Conservation (phyloP, 202 grass and related monocot species). For the Sporobolus alterniflorus region DNA sequence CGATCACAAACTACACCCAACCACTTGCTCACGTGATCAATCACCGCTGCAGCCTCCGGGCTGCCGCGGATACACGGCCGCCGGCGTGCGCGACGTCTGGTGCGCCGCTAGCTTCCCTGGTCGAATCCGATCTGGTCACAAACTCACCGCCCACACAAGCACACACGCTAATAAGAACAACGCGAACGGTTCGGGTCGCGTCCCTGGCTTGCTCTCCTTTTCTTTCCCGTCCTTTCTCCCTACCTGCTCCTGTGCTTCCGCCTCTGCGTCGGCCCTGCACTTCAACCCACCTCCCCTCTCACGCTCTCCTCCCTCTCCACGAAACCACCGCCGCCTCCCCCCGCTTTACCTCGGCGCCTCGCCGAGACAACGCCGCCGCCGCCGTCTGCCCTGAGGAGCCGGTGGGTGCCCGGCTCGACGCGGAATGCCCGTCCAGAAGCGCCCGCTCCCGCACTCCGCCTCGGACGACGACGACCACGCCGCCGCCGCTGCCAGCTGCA, state of each 20-base stretch:
- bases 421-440: constrained; percentile 83
- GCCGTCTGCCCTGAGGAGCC: not conserved
- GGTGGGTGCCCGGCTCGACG: not conserved
- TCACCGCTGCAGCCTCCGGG: not conserved
- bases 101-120: constrained; percentile 7
- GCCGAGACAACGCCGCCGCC: constrained; percentile 1
- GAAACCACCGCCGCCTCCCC: constrained; percentile 34
- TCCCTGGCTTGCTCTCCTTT: not conserved
- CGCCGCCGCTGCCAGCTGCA: constrained; percentile 25
- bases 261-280: constrained; percentile 23
- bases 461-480: constrained; percentile 26
- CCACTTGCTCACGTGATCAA: not conserved
- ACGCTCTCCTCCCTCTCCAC: constrained; percentile 45
- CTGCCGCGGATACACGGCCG: not conserved
- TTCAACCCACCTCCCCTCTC: constrained; percentile 33
- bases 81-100: constrained; percentile 5
- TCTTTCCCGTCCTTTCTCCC: constrained; percentile 20
- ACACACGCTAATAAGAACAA: constrained; percentile 12
- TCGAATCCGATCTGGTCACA: constrained; percentile 28
- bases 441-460: constrained; percentile 34
- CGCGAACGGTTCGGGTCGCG: constrained; percentile 16
- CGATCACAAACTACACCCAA: too few species aligned
- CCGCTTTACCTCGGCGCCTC: not conserved
- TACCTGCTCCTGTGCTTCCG: constrained; percentile 3
- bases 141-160: constrained; percentile 14